A percentile compares a stretch with the other conserved stretches of the same genome.
These are phyloP conservation scores for Thermomucor indicae-seudaticae DNA, from an alignment of 371 early-diverging fungal genomes.

Conservation along the genomic window DNA sequence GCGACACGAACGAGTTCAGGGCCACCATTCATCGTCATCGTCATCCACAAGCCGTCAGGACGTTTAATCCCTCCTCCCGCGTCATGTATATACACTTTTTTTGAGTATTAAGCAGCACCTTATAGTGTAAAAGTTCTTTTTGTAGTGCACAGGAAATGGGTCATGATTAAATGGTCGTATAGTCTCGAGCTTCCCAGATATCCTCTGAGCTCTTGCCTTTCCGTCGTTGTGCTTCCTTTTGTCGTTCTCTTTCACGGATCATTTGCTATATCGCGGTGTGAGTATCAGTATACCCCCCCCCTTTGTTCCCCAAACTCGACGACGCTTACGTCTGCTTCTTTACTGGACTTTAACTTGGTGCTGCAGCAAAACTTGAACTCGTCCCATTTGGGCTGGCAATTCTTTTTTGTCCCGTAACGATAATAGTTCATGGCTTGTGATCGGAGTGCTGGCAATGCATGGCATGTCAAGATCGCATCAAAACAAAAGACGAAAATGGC, in stretches of 20 bases:
- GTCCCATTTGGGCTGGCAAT: conserved; percentile 37
- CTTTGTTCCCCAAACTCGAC: background rate
- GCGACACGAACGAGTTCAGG: conserved; percentile 44
- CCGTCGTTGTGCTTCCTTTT: conserved; percentile 20
- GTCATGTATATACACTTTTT: background rate
- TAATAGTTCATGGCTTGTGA: conserved; percentile 42
- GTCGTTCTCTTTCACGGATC: conserved; percentile 20
- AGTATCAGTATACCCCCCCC: background rate
- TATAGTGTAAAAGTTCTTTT: no score
- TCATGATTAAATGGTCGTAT: no score
- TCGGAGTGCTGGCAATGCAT: conserved; percentile 25
- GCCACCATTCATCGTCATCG: conserved; percentile 14
- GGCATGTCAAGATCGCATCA: background rate
- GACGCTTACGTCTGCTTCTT: conserved; percentile 33
- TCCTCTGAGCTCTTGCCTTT: conserved; percentile 31
- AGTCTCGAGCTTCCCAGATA: conserved; percentile 35
- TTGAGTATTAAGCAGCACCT: no score
- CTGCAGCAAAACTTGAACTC: conserved; percentile 38
- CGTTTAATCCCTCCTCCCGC: no score
- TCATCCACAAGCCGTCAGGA: background rate
- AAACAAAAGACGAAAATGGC: background rate
- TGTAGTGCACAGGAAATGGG: no score
- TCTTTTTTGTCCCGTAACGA: conserved; percentile 42
- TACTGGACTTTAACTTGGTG: conserved; percentile 35
- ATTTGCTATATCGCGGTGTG: conserved; percentile 18